Evolutionary conservation across 2,329 filamentous ascomycete species (phyloP), one percentile per base, ranked within the genome.

Genomic region (Epichloe glyceriae): DNA sequence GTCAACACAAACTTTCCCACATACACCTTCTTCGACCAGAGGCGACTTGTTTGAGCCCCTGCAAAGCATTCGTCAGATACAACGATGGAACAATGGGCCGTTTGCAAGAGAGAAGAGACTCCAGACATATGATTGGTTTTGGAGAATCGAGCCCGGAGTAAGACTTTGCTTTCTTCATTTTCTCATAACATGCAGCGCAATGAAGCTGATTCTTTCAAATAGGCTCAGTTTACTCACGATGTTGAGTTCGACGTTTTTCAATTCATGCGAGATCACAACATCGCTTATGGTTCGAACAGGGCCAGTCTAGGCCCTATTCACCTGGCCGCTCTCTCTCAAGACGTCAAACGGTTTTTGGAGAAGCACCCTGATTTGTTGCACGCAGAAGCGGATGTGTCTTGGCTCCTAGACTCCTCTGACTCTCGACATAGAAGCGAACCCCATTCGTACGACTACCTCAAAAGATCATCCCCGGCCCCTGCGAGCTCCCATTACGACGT

Each of bases 171-270:
- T 43, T 20, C 38, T 37, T 12, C 3, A 5, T 6, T 4, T 11
- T 15, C 5, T 11, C 20, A 26, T 26, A n/a, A 42, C 8, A 10
- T 26, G 12, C 26, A 30, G 43, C 11, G 17, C 39, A 43, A 42
- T 6, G 26, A 17, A 22, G 47, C 41, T 50, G 41, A 50, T 39
- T 11, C 10, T 10, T 50, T 14, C 37, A 47, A 34, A 38, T 47
- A 79, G 75, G 70, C 76, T 5, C 69, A 75, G 43, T 78, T 78
- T 56, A 72, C 70, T 52, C 77, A 76, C 53, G 66, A 77, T 54
- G 78, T 94, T 55, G 81, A 88, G 62, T 93, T 94, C 62, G 88
- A 94, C 61, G 80, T 93, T 33, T 94, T 94, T 70, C 79, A 82
- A 45, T 90, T 83, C 71, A 91, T 94, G 86, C 75, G 81, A 55